phyloP scores from a whole-genome alignment of 768 basidiomycete species.

The Termitomyces sp. region DNA sequence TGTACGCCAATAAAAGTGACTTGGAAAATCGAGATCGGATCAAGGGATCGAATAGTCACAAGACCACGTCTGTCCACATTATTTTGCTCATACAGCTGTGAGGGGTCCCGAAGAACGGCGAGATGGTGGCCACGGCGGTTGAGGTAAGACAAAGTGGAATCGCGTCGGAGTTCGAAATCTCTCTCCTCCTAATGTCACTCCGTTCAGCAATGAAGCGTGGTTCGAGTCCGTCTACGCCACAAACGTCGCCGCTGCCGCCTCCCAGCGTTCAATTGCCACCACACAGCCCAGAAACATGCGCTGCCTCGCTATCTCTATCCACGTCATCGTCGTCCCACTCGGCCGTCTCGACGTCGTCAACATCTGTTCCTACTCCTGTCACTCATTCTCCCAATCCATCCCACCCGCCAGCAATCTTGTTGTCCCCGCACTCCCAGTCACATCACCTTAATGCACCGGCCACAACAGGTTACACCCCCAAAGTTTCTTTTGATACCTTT shows the following conservation, averaged over 20 bases:
- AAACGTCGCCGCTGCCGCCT: conserved; percentile 12
- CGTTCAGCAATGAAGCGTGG: conserved; percentile 53
- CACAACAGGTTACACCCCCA: conserved; percentile 46
- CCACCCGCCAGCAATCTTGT: conserved; percentile 3
- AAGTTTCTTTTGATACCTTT: conserved; percentile 86
- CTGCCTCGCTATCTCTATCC: conserved; percentile 10
- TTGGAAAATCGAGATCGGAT: not conserved
- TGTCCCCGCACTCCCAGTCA: conserved; percentile 10
- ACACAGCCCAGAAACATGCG: conserved; percentile 17
- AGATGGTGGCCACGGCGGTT: not conserved
- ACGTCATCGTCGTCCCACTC: conserved; percentile 8
- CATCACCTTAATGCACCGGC: conserved; percentile 10
- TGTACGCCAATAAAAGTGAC: not conserved
- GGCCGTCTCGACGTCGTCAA: not conserved
- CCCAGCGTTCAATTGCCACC: conserved; percentile 15
- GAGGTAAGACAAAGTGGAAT: not conserved
- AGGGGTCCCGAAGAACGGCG: not conserved
- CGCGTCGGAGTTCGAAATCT: conserved; percentile 14
- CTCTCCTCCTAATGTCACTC: conserved; percentile 23
- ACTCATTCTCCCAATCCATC: not conserved
- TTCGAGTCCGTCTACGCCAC: conserved; percentile 24
- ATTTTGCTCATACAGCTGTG: not conserved
- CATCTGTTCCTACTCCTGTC: conserved; percentile 2
- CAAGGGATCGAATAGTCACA: not conserved
- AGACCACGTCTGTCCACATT: not conserved